Conservation (phyloP, 2,329 filamentous ascomycete genomes). For the Colletotrichum noveboracense region DNA sequence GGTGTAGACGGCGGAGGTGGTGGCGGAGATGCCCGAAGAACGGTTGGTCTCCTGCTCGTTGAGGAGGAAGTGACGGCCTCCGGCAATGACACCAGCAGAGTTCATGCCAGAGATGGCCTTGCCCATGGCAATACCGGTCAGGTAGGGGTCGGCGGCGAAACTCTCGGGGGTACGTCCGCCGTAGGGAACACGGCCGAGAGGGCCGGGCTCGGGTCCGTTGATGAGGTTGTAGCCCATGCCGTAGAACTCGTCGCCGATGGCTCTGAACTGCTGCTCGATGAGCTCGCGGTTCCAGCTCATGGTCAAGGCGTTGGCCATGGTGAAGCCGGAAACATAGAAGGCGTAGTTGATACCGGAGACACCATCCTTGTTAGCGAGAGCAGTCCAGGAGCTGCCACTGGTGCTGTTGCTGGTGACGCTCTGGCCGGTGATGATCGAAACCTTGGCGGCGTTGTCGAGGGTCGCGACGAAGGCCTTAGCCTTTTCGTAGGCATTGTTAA, state of each 20-base stretch:
- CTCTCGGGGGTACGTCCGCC: constrained; percentile 66
- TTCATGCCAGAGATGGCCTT: constrained; percentile 61
- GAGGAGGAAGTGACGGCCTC: constrained; percentile 65
- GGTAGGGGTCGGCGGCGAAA: constrained; percentile 62
- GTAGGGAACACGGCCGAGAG: constrained; percentile 51
- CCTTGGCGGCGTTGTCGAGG: constrained; percentile 8
- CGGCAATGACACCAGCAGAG: constrained; percentile 60
- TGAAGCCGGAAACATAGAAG: constrained; percentile 25
- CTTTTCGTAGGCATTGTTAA: constrained; percentile 4
- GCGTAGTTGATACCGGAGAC: constrained; percentile 21
- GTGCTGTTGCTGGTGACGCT: constrained; percentile 5
- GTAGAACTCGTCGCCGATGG: constrained; percentile 23
- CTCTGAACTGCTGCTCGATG: constrained; percentile 17
- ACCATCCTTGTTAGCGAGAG: constrained; percentile 20
- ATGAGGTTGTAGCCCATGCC: constrained; percentile 22
- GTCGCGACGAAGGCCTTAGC: constrained; percentile 9
- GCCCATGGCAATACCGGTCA: constrained; percentile 59
- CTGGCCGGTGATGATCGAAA: constrained; percentile 14
- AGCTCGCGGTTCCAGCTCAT: constrained; percentile 26
- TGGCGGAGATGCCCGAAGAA: constrained; percentile 56
- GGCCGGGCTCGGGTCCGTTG: constrained; percentile 16
- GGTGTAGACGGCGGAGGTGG: constrained; percentile 56
- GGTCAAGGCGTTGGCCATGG: constrained; percentile 20
- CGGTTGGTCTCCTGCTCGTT: constrained; percentile 66
- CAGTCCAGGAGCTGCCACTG: constrained; percentile 3